Conservation (phyloP, 805 yeast genomes). For the Torulaspora microellipsoides region DNA sequence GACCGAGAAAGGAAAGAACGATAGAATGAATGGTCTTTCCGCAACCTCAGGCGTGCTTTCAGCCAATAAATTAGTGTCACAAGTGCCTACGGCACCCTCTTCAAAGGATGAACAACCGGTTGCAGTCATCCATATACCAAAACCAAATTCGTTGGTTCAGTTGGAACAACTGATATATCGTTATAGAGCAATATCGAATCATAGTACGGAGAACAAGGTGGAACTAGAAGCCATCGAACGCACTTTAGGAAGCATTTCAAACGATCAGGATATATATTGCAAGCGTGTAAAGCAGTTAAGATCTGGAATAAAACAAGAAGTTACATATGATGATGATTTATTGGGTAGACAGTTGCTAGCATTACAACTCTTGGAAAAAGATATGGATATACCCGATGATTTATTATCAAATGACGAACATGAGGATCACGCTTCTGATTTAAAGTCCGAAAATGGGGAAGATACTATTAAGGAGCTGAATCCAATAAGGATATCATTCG, state of each 20-base stretch:
- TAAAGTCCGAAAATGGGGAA: background rate
- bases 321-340: constrained; percentile 41
- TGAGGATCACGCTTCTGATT: background rate
- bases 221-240: constrained; percentile 46
- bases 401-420: constrained; percentile 39
- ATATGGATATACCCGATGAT: constrained; percentile 56
- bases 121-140: constrained; percentile 20
- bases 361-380: constrained; percentile 59
- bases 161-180: constrained; percentile 32
- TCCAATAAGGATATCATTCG: constrained; percentile 27
- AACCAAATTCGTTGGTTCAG: constrained; percentile 26
- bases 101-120: background rate
- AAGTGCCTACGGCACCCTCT: background rate
- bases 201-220: constrained; percentile 22
- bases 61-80: background rate
- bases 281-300: constrained; percentile 32
- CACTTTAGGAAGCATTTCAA: constrained; percentile 38
- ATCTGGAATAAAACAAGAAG: constrained; percentile 18
- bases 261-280: constrained; percentile 38
- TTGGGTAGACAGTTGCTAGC: constrained; percentile 58
- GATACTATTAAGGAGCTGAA: constrained; percentile 1
- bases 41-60: background rate
- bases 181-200: constrained; percentile 29
- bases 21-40: constrained; percentile 5
- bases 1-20: too few relatives aligned